Base-by-base conservation (phyloP, 768 basidiomycete species). In the Russula sp. region DNA sequence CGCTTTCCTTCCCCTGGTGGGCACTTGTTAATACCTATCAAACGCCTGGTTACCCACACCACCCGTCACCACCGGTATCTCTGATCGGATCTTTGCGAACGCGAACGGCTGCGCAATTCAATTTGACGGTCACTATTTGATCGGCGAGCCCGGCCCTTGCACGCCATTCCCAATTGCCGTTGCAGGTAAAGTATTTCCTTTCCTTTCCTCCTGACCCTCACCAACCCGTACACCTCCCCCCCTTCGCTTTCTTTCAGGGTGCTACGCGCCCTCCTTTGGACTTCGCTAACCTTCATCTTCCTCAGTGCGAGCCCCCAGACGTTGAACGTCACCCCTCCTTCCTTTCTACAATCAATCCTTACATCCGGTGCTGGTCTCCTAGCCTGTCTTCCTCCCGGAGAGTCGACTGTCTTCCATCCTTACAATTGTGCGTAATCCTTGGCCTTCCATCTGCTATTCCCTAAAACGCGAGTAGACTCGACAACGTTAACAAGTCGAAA, bases 281-380 rank as follows among this genome's bases (percentile, higher is more conserved):
- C 60, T 50, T 70, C 71, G 68, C 71, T 73, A 70, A 72, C 74
- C 64, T 67, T 72, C 74, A 71, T 70, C 63, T 69, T 65, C 71
- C 69, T 69, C 68, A 68, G 65, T 61, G 61, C 56, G 49, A 57
- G 65, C 35, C 45, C 34, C 34, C 22, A 4, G 67, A 66, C 57
- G 51, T 59, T 64, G 48, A 68, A n/a, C 62, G 63, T 61, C 63
- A 13, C 57, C 59, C 47, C 31, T 55, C 51, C 55, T 49, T 61
- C 45, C 37, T n/a, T 45, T 34, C 6, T 5, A 13, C 47, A 48
- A 48, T 40, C 51, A 44, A 40, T 66, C 50, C 16, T 57, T 49
- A n/a, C 54, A 6, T 37, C 42, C 27, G 52, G 57, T 59, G 57
- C 58, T 64, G 53, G 51, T 66, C 56, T 42, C 65, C 57, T 32